phyloP scores from a whole-genome alignment of 164 flowering plant genomes.

The Magnolia sinica region DNA sequence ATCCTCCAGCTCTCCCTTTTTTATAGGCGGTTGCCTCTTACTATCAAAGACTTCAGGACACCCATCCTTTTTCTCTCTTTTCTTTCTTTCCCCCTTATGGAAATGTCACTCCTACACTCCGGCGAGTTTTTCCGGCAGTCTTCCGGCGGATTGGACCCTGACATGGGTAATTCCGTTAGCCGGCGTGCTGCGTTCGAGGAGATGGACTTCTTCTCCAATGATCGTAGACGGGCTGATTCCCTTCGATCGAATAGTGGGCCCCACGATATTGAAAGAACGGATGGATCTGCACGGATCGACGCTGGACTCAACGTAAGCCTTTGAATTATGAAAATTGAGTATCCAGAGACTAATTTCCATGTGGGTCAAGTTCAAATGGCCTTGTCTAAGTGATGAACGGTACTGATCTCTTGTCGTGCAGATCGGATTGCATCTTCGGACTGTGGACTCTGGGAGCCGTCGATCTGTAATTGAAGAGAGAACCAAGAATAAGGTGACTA shows the following conservation, averaged over 20 bases:
- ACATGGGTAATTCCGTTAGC: not conserved
- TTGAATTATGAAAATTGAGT: not conserved
- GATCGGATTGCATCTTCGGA: slow-evolving; percentile 18
- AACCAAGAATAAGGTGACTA: slow-evolving; percentile 9
- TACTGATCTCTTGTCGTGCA: not conserved
- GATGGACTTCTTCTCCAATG: slow-evolving; percentile 21
- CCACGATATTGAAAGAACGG: not conserved
- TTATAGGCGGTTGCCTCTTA: slow-evolving; percentile 10
- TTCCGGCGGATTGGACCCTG: slow-evolving; percentile 2
- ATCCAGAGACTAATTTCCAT: not conserved
- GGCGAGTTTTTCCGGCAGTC: slow-evolving; percentile 25
- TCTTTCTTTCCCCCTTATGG: slow-evolving; percentile 13
- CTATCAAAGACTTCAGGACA: slow-evolving; percentile 12
- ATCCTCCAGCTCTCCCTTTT: slow-evolving; percentile 1
- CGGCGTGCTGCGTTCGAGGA: slow-evolving; percentile 3
- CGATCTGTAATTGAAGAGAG: not conserved
- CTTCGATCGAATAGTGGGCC: not conserved
- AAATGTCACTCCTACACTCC: slow-evolving; percentile 28
- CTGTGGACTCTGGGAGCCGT: not conserved
- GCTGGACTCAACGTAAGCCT: slow-evolving; percentile 6
- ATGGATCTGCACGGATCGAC: not conserved
- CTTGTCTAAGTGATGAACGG: not conserved
- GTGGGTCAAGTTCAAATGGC: not conserved
- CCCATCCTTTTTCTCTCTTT: slow-evolving; percentile 1
- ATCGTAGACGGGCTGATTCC: not conserved